Evolutionary conservation across 176 grass and related monocot genomes (phyloP), one percentile per base, ranked within the genome.

Genomic region (Oryza brachyantha): DNA sequence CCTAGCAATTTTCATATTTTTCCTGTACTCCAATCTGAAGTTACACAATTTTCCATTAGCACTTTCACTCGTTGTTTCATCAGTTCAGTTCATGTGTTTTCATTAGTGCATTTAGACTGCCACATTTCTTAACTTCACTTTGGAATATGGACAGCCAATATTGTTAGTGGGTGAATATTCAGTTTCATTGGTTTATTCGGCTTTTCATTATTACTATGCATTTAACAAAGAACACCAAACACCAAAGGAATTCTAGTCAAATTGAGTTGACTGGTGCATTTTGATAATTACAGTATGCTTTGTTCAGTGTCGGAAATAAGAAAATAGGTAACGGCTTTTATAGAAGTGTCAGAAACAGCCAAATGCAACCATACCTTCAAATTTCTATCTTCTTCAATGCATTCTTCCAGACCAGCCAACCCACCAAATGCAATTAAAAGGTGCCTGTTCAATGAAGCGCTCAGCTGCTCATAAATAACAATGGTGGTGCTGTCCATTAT

Each of bases 361-460:
- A 48, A 58, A 22, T 61, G 7, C 54, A 86, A 25, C 46, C 28
- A 65, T 90, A 94, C 96, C 90, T 98, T 98, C 62, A 94, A 85
- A 84, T 70, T 84, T 66, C 45, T 85, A 81, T 94, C 96, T 91
- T 98, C 96, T 85, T 98, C 92, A n/a, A 98, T 89, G 75, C 88
- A 93, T 77, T 94, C 96, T 87, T 98, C 96, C 85, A 98, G 86
- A 79, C 96, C 96, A 72, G 88, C 89, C 74, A 98, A 80, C 60
- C 96, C 96, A 66, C 92, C 96, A 73, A 98, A 94, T 12, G 83
- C 92, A 81, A 94, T 98, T 28, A 94, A 79, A 79, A 98, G 92
- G 72, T 98, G 96, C 81, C 96, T 94, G 84, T 39, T 80, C 64
- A 65, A 71, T n/a, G 7, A 74, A 74, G 41, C 29, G 7, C 67